Evolutionary conservation across 129 eudicot genomes (phyloP).

Genomic region (Centaurea solstitialis): DNA sequence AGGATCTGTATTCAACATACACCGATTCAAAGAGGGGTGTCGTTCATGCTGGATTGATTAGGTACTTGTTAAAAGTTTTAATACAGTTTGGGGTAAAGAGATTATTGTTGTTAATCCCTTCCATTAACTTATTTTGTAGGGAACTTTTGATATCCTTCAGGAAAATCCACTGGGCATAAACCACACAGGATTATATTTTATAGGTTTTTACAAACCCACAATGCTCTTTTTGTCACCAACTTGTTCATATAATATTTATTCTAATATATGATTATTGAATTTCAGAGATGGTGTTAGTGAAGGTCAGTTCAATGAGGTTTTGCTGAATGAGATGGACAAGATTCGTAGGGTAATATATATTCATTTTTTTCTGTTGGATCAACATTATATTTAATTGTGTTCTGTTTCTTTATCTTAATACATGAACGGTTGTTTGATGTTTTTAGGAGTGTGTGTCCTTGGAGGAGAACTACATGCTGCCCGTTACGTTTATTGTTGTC

Average conservation of each 20-base stretch:
- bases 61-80: constrained; percentile 36
- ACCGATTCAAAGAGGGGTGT: constrained; percentile 44
- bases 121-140: constrained; percentile 37
- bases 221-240: background rate
- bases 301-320: constrained; percentile 73
- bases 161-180: constrained; percentile 29
- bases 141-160: constrained; percentile 50
- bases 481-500: constrained; percentile 73
- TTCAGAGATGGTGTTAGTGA: constrained; percentile 94
- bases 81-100: background rate
- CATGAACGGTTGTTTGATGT: background rate
- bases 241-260: background rate
- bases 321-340: constrained; percentile 62
- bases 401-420: background rate
- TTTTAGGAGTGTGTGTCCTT: constrained; percentile 80
- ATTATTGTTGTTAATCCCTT: background rate
- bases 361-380: background rate
- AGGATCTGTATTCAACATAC: constrained; percentile 44
- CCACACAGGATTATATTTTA: constrained; percentile 72
- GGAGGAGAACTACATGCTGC: constrained; percentile 59
- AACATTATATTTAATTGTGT: background rate
- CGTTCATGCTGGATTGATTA: constrained; percentile 60
- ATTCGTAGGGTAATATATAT: constrained; percentile 53
- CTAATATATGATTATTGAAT: background rate
- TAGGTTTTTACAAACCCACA: constrained; percentile 31